phyloP scores from a whole-genome alignment of 305 asterid species.

The Rubia peregrina region DNA sequence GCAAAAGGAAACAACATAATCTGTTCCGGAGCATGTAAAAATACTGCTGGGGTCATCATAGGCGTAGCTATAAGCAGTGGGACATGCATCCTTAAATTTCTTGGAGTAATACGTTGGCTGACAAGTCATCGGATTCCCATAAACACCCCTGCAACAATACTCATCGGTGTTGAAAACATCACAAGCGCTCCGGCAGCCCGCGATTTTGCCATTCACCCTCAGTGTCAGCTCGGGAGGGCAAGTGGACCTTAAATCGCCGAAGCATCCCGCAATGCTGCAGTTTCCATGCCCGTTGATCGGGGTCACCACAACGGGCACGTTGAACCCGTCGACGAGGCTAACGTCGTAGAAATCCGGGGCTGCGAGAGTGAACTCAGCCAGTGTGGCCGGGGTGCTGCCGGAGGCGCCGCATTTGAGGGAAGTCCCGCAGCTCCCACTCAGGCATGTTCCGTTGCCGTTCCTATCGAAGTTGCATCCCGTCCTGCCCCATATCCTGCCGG shows the following conservation, averaged over 20 bases:
- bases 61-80: slow-evolving; percentile 77
- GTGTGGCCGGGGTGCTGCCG: slow-evolving; percentile 63
- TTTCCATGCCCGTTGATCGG: slow-evolving; percentile 64
- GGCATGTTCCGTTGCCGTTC: slow-evolving; percentile 63
- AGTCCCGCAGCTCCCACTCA: slow-evolving; percentile 69
- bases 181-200: slow-evolving; percentile 88
- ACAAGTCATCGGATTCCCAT: slow-evolving; percentile 63
- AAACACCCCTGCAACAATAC: slow-evolving; percentile 68
- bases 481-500: slow-evolving; percentile 87
- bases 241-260: slow-evolving; percentile 41
- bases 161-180: slow-evolving; percentile 80
- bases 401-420: slow-evolving; percentile 47
- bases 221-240: slow-evolving; percentile 69
- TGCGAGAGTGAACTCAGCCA: slow-evolving; percentile 78
- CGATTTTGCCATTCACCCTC: slow-evolving; percentile 35
- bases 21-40: slow-evolving; percentile 55
- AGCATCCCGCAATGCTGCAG: slow-evolving; percentile 80
- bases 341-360: slow-evolving; percentile 63
- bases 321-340: slow-evolving; percentile 86
- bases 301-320: slow-evolving; percentile 53
- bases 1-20: slow-evolving; percentile 73
- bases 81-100: slow-evolving; percentile 63
- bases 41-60: slow-evolving; percentile 83
- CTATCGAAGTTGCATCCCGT: slow-evolving; percentile 76
- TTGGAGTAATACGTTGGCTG: slow-evolving; percentile 69